phyloP scores from a whole-genome alignment of 1,284 basidiomycete genomes.

The Trichosporon faecale region DNA sequence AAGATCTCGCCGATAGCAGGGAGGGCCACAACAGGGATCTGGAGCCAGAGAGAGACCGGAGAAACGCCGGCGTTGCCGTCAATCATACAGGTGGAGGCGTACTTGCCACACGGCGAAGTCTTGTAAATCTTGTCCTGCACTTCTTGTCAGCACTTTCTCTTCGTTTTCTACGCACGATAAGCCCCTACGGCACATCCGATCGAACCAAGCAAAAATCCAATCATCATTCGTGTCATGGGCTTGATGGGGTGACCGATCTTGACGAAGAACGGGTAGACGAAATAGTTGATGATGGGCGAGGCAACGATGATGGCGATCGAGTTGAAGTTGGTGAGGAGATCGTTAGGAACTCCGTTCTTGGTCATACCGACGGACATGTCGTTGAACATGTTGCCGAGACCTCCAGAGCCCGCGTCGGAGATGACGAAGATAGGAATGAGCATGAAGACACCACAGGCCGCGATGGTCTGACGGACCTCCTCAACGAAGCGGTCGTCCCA shows the following conservation, averaged over 20 bases:
- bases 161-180: conserved; percentile 26
- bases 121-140: conserved; percentile 55
- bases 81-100: conserved; percentile 44
- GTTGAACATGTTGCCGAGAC: conserved; percentile 42
- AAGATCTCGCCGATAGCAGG: conserved; percentile 56
- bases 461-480: conserved; percentile 53
- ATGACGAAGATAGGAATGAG: conserved; percentile 55
- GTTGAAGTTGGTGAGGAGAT: conserved; percentile 55
- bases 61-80: conserved; percentile 22
- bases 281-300: conserved; percentile 53
- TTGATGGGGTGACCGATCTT: conserved; percentile 43
- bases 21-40: conserved; percentile 53
- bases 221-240: conserved; percentile 40
- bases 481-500: conserved; percentile 57
- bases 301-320: conserved; percentile 53
- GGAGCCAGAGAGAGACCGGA: conserved; percentile 47
- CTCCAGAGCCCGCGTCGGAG: conserved; percentile 37
- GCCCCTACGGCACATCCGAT: conserved; percentile 27
- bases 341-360: conserved; percentile 54
- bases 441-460: conserved; percentile 54
- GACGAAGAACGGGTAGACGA: conserved; percentile 53
- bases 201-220: conserved; percentile 44
- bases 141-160: too few relatives aligned
- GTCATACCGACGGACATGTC: conserved; percentile 53
- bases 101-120: conserved; percentile 52